phyloP scores from a whole-genome alignment of 1,139 yeast species.

The Trichomonascaceae sp. region DNA sequence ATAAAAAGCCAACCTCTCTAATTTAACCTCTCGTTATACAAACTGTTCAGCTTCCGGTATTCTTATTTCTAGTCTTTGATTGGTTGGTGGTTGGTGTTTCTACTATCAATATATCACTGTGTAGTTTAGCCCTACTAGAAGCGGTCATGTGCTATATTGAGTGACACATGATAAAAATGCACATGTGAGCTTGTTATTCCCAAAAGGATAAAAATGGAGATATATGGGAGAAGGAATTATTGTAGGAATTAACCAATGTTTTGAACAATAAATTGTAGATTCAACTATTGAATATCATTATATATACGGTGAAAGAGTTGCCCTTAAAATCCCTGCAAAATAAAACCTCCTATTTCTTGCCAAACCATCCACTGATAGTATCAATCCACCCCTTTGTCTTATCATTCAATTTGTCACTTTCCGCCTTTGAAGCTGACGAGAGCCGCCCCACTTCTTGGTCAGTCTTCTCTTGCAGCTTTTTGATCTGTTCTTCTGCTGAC shows the following conservation, averaged over 20 bases:
- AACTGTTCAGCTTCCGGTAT: background rate
- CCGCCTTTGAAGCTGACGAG: constrained; percentile 14
- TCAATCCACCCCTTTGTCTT: constrained; percentile 11
- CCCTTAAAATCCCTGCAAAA: background rate
- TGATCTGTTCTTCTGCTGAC: constrained; percentile 8
- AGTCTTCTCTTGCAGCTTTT: constrained; percentile 11
- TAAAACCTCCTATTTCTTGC: background rate
- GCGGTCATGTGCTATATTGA: constrained; percentile 1
- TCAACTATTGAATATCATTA: background rate
- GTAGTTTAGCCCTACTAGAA: constrained; percentile 6
- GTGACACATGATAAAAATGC: constrained; percentile 10
- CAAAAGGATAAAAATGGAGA: background rate
- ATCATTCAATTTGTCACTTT: constrained; percentile 12
- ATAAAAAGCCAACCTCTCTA: background rate
- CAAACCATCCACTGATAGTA: constrained; percentile 12
- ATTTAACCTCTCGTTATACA: background rate
- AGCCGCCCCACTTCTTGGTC: constrained; percentile 9
- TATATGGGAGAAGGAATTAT: background rate
- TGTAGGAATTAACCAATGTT: no score
- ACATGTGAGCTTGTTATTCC: background rate
- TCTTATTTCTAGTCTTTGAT: background rate
- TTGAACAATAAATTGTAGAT: no score
- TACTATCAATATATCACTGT: background rate
- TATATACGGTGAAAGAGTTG: background rate
- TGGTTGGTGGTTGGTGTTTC: background rate